Evolutionary conservation across 495 filamentous ascomycete species (phyloP).

Genomic region (Tuber magnatum): DNA sequence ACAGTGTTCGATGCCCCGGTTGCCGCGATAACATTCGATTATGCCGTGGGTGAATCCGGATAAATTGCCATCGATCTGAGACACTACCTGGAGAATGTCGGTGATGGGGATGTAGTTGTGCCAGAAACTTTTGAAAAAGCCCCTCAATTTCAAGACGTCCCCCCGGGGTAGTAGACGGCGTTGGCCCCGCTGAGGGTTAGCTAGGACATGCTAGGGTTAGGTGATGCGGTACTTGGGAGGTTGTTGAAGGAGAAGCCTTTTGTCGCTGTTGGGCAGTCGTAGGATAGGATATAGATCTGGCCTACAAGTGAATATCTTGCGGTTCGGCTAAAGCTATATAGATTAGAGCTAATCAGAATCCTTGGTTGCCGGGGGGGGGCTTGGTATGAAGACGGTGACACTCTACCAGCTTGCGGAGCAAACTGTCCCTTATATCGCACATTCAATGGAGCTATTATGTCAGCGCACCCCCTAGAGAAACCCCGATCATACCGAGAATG

Average conservation of each 20-base stretch:
- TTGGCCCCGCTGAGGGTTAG: constrained; percentile 46
- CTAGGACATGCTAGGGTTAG: constrained; percentile 52
- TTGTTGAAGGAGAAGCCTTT: constrained; percentile 54
- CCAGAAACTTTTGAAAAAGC: constrained; percentile 62
- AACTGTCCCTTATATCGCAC: neutral
- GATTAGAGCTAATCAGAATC: neutral
- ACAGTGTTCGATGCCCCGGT: constrained; percentile 56
- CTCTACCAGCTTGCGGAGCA: neutral
- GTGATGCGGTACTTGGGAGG: constrained; percentile 47
- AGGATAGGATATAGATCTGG: neutral
- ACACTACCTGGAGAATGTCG: constrained; percentile 48
- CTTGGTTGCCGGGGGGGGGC: neutral
- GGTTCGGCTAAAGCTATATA: neutral
- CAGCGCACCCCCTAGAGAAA: neutral
- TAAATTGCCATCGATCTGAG: constrained; percentile 50
- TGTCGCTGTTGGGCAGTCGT: constrained; percentile 8
- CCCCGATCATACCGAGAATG: neutral
- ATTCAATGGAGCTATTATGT: neutral
- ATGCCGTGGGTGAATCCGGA: constrained; percentile 56
- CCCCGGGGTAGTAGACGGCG: constrained; percentile 58
- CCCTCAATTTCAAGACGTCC: constrained; percentile 57
- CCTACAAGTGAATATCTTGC: neutral
- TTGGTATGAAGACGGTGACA: neutral
- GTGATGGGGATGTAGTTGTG: constrained; percentile 49
- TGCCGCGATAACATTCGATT: constrained; percentile 59